Base-by-base conservation (phyloP, 352 stramenopile genomes). In the Saprolegnia parasitica region DNA sequence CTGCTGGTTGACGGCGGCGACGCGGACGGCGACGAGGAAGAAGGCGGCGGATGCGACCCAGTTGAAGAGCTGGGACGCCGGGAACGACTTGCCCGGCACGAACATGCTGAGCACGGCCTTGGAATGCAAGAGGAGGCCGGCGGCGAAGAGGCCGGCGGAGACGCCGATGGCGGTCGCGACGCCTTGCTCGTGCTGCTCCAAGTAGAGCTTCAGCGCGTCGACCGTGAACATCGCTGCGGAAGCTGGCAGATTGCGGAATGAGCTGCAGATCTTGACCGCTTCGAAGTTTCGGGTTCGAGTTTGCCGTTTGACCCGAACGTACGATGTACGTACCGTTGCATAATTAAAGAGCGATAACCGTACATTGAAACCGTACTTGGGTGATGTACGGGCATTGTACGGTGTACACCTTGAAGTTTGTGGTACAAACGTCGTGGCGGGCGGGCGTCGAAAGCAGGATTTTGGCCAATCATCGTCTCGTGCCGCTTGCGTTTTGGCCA, bases 151-250 rank as follows among this genome's bases (percentile, higher is more conserved):
- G 35, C 24, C 40, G 2, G 18, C 32, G 15, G 39, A n/a, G n/a
- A 49, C 16, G 49, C 67, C 57, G 46, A 42, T 24, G 49, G 55
- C 35, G 61, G 67, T 61, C 18, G 29, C 37, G 45, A 71, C 68
- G 49, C 68, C 46, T 60, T 74, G 60, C 62, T 74, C 40, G 63
- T 61, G 21, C 26, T 66, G 47, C 50, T 74, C 35, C 15, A 66
- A 54, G 52, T 56, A 66, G 60, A 74, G 62, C 16, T 66, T 56
- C 26, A 74, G 61, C 8, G 32, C 46, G 26, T 65, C 32, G 32
- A 45, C 40, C 23, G 15, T n/a, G 21, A 65, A 29, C 40, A 24
- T 46, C 21, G 35, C 23, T 37, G 20, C 21, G 20, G 23, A 15
- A 52, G 24, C 47, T 58, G 50, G 40, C 40, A 65, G 49, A 57